A percentile compares a stretch with the other conserved stretches of the same genome.
phyloP scores from a whole-genome alignment of 148 eudicot genomes.

The Arbutus unedo region DNA sequence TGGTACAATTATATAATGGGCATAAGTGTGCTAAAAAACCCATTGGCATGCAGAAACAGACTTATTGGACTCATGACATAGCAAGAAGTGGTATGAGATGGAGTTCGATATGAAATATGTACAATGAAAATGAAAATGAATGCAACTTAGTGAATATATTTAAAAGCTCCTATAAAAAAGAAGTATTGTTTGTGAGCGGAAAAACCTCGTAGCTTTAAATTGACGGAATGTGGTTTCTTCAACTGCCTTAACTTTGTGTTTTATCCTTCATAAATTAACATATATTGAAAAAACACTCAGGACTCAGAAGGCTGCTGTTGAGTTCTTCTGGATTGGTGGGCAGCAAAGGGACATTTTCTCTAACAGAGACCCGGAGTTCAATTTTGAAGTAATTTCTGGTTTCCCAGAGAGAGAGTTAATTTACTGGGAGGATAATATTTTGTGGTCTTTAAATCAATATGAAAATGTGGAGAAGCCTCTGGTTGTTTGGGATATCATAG shows the following conservation, averaged over 20 bases:
- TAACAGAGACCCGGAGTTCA: constrained; percentile 25
- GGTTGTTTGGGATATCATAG: constrained; percentile 73
- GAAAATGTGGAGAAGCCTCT: constrained; percentile 46
- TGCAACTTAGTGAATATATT: not conserved
- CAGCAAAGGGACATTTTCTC: constrained; percentile 41
- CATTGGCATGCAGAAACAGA: not conserved
- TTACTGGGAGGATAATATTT: constrained; percentile 44
- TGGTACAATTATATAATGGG: not conserved
- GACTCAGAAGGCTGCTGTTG: constrained; percentile 75
- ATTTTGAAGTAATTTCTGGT: constrained; percentile 39
- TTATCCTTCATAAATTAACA: constrained; percentile 8
- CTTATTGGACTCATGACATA: not conserved
- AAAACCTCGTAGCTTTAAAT: not conserved
- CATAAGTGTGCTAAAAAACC: not conserved
- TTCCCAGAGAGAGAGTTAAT: constrained; percentile 52
- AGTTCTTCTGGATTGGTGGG: constrained; percentile 95
- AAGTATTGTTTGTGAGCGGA: not conserved
- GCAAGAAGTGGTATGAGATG: not conserved
- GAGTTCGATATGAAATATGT: not conserved
- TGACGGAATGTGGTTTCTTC: not conserved
- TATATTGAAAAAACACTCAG: constrained; percentile 35
- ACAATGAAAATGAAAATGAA: not conserved
- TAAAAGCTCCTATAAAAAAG: not conserved
- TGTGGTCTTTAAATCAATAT: constrained; percentile 50
- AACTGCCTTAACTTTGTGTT: not conserved